Evolutionary conservation across 2,329 filamentous ascomycete genomes (phyloP).

Genomic region (Cladobotryum protrusum): DNA sequence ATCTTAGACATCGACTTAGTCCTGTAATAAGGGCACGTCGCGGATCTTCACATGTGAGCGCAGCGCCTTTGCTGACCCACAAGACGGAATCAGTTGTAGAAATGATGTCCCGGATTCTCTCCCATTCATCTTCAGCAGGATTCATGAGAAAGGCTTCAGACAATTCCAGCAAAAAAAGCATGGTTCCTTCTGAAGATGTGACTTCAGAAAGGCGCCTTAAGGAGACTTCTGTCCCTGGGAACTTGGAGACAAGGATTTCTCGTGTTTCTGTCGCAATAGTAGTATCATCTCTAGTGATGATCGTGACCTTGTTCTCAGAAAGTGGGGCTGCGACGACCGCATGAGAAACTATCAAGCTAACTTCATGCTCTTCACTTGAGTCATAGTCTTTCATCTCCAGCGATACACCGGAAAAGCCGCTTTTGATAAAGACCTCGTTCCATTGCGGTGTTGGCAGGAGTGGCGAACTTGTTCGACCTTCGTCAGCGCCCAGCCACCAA

Average conservation of each 20-base stretch:
- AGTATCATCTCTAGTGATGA: conserved; percentile 1
- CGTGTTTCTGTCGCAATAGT: conserved; percentile 2
- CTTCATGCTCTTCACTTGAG: conserved; percentile 6
- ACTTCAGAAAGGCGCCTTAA: conserved; percentile 1
- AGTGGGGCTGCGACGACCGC: background rate
- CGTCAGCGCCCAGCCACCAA: background rate
- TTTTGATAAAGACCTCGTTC: background rate
- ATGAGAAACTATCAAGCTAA: conserved; percentile 7
- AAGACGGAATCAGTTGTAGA: conserved; percentile 3
- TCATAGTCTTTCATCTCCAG: conserved; percentile 7
- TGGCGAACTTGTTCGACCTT: conserved; percentile 6
- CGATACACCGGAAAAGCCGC: conserved; percentile 8
- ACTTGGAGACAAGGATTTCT: background rate
- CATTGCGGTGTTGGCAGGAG: conserved; percentile 2
- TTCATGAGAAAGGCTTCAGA: background rate
- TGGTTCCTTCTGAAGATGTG: background rate
- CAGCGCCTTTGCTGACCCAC: conserved; percentile 8
- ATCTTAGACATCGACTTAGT: conserved; percentile 3
- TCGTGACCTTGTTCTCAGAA: background rate
- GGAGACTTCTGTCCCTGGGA: background rate
- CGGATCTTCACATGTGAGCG: background rate
- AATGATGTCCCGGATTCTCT: background rate
- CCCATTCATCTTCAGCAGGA: conserved; percentile 2
- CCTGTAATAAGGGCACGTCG: conserved; percentile 1
- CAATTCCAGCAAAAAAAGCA: conserved; percentile 3